A percentile compares a stretch with the other conserved stretches of the same genome.
These are phyloP conservation scores for Aureobasidium sp. DNA, from an alignment of 2,329 filamentous ascomycete genomes.

Conservation along the genomic window DNA sequence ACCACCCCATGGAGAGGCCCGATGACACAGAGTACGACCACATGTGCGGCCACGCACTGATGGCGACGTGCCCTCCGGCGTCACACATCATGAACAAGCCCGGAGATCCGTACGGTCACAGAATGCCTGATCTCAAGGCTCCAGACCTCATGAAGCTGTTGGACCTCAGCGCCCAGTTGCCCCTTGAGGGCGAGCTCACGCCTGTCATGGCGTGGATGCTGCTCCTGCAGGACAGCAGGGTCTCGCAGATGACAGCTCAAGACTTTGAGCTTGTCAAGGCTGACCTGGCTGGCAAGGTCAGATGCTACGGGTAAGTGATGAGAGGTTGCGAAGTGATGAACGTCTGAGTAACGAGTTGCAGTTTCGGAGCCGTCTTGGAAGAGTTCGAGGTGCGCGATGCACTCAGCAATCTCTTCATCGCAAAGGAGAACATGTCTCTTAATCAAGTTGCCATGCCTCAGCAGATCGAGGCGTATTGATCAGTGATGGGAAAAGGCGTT, in stretches of 20 bases:
- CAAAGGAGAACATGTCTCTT: conserved; percentile 36
- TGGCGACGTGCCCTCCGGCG: conserved; percentile 82
- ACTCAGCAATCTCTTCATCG: conserved; percentile 61
- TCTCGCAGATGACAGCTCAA: conserved; percentile 55
- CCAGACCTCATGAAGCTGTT: conserved; percentile 73
- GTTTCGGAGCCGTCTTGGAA: conserved; percentile 63
- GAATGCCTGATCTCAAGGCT: conserved; percentile 73
- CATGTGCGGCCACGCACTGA: conserved; percentile 71
- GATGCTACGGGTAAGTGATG: conserved; percentile 77
- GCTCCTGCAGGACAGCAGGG: conserved; percentile 64
- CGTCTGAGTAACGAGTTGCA: conserved; percentile 24
- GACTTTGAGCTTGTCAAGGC: conserved; percentile 68
- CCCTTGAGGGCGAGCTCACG: conserved; percentile 77
- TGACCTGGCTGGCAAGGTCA: conserved; percentile 70
- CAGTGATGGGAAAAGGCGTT: neutral
- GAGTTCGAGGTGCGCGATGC: conserved; percentile 73
- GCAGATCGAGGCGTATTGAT: conserved; percentile 16
- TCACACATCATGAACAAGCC: conserved; percentile 51
- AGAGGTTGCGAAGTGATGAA: neutral
- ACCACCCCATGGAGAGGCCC: conserved; percentile 35
- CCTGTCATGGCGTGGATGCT: conserved; percentile 93
- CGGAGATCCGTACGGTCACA: conserved; percentile 53
- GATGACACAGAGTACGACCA: conserved; percentile 57
- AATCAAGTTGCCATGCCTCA: conserved; percentile 6
- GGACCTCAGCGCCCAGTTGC: conserved; percentile 73